phyloP scores from a whole-genome alignment of 2,329 filamentous ascomycete genomes.

The Xylaria sp. region DNA sequence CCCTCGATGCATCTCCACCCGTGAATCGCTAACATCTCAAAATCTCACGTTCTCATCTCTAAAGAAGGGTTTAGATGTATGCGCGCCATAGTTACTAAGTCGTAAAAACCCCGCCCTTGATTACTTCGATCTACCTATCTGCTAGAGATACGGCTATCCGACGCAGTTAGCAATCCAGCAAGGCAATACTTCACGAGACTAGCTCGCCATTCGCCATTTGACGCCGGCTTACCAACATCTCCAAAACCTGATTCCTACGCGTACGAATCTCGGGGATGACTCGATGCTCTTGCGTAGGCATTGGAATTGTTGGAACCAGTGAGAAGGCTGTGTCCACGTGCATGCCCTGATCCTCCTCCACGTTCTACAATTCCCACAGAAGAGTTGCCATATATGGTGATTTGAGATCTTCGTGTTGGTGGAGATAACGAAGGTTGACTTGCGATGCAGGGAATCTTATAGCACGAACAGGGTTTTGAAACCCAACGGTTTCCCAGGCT shows the following conservation, averaged over 20 bases:
- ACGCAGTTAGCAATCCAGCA: background rate
- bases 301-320: slow-evolving; percentile 2
- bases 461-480: slow-evolving; percentile 3
- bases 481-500: slow-evolving; percentile 7
- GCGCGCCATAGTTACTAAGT: background rate
- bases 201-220: background rate
- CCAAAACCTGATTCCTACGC: background rate
- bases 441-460: slow-evolving; percentile 2
- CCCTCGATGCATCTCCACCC: background rate
- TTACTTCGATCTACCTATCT: background rate
- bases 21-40: background rate
- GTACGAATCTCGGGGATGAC: background rate
- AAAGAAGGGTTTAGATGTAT: background rate
- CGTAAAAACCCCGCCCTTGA: background rate
- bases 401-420: background rate
- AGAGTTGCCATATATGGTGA: background rate
- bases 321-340: background rate
- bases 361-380: slow-evolving; percentile 1
- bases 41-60: background rate
- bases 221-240: slow-evolving; percentile 6
- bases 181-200: background rate
- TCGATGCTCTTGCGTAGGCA: background rate
- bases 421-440: background rate
- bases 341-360: background rate
- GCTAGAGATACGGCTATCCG: background rate